Evolutionary conservation across 73 alveolate genomes (phyloP), one percentile per base, ranked within the genome.

Genomic region (Stentor roeselii): DNA sequence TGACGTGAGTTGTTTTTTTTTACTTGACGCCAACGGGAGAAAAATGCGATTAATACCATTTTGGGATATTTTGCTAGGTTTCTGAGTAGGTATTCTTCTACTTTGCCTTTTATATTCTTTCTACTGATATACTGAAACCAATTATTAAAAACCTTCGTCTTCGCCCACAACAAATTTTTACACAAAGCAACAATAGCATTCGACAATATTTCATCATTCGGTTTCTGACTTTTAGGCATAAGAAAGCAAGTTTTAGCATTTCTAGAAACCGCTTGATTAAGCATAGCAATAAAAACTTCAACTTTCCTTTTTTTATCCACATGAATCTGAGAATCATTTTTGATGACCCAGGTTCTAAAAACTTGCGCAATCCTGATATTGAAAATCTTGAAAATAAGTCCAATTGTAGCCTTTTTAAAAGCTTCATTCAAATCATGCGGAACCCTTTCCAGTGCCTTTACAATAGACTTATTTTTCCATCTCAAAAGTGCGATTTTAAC

Each of bases 181-280:
- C 37, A 67, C 37, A 67, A 21, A 21, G n/a, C 37, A 30, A 67
- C 37, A 21, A 67, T 21, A 0, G 80, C 80, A 21, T 67, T 32
- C 34, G 41, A 21, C 14, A 67, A 34, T n/a, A 67, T 32, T 67
- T 67, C 80, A 21, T 67, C 80, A 21, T 67, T 67, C 21, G 80
- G 21, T 67, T 67, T 67, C 1, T 34, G 41, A 1, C 21, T 27
- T 34, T 21, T 2, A 21, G 80, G 80, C 80, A 21, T 32, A 14
- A 27, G n/a, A 30, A 67, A 67, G 67, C 67, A 50, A 50, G 67
- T 6, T 50, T 50, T 50, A 6, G 21, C 67, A 50, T 50, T 50
- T 50, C 21, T 50, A 11, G 21, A 6, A 11, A 50, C 6, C 6
- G 67, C 67, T 50, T 6, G 21, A 50, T 50, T 50, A 21, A 50